Evolutionary conservation across 345 rosid genomes (phyloP).

Genomic region (Mallotus nudiflorus): DNA sequence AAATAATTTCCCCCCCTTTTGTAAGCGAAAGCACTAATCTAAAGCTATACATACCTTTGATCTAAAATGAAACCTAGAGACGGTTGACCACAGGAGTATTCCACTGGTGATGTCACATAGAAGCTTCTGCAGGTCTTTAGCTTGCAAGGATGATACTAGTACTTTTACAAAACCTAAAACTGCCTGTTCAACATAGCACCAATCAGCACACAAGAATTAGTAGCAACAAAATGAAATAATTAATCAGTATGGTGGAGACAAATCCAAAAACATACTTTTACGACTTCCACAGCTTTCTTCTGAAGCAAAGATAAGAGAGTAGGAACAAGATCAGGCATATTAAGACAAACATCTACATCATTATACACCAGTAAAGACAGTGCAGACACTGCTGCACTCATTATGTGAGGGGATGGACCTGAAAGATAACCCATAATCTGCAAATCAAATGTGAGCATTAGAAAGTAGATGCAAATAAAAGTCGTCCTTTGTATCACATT

Average conservation of each 20-base stretch:
- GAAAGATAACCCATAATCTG: constrained; percentile 92
- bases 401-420: constrained; percentile 88
- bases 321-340: constrained; percentile 67
- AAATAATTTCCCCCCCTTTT: not conserved
- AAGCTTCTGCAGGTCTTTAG: constrained; percentile 64
- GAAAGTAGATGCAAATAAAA: constrained; percentile 3
- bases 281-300: constrained; percentile 73
- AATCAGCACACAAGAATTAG: constrained; percentile 1
- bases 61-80: constrained; percentile 87
- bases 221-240: not conserved
- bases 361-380: constrained; percentile 72
- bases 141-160: constrained; percentile 63
- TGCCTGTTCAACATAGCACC: constrained; percentile 52
- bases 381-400: constrained; percentile 94
- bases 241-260: not conserved
- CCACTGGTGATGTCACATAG: constrained; percentile 51
- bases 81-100: constrained; percentile 78
- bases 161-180: constrained; percentile 90
- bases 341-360: constrained; percentile 58
- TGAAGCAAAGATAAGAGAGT: constrained; percentile 81
- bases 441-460: constrained; percentile 17
- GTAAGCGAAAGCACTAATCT: not conserved
- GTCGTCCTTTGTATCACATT: not conserved
- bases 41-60: constrained; percentile 52
- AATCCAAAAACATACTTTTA: constrained; percentile 57